Evolutionary conservation across 495 filamentous ascomycete genomes (phyloP).

Genomic region (Penicillium crystallinum): DNA sequence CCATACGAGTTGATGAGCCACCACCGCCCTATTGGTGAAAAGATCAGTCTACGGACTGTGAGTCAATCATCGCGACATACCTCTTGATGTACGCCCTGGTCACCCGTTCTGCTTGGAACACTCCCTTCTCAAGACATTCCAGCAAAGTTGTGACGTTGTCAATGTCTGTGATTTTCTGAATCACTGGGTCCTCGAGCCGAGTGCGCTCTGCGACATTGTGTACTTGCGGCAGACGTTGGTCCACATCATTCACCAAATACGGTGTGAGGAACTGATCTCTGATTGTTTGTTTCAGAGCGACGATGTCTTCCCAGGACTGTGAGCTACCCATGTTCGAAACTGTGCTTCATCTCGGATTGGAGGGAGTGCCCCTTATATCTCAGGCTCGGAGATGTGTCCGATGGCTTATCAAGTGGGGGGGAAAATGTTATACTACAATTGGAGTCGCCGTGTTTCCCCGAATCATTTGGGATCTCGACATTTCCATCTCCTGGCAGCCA

Average conservation of each 20-base stretch:
- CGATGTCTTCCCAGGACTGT: conserved; percentile 29
- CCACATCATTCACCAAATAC: conserved; percentile 28
- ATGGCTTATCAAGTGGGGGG: background rate
- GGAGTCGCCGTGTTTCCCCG: background rate
- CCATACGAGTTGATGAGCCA: conserved; percentile 52
- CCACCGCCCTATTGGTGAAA: conserved; percentile 33
- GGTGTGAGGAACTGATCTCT: conserved; percentile 26
- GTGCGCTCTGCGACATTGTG: conserved; percentile 21
- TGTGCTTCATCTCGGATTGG: too few species aligned
- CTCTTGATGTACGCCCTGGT: conserved; percentile 45
- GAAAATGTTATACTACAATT: background rate
- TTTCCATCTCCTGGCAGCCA: too few species aligned
- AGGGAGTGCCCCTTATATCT: background rate
- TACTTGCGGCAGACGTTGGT: conserved; percentile 21
- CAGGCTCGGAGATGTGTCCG: background rate
- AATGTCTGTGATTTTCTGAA: conserved; percentile 37
- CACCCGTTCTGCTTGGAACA: conserved; percentile 40
- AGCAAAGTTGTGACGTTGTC: conserved; percentile 33
- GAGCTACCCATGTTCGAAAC: background rate
- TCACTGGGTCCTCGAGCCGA: conserved; percentile 17
- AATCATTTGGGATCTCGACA: background rate
- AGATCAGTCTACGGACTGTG: background rate
- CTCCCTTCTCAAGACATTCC: conserved; percentile 28
- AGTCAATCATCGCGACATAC: conserved; percentile 23
- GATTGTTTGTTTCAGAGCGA: conserved; percentile 25